phyloP scores from a whole-genome alignment of 352 stramenopile genomes.

The Globisporangium cystogenes region DNA sequence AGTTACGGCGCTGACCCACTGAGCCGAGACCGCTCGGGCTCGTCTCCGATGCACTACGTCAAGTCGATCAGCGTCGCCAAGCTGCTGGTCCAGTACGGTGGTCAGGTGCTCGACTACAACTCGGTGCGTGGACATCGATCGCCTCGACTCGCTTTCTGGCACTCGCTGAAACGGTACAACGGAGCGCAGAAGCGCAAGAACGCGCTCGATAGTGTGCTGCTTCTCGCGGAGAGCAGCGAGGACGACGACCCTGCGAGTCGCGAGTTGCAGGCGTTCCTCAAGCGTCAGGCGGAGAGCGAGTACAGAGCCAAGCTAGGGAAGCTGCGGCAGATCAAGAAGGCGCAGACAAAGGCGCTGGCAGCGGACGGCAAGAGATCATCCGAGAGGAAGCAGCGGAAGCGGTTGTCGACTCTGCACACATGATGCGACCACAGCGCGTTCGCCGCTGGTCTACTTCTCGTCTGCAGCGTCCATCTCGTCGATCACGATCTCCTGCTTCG shows the following conservation, averaged over 20 bases:
- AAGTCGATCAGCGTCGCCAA: constrained; percentile 59
- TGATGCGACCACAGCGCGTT: not conserved
- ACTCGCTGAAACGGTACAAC: not conserved
- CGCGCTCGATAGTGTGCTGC: constrained; percentile 33
- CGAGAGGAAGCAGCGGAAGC: not conserved
- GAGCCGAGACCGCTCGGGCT: constrained; percentile 54
- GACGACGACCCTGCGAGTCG: constrained; percentile 9
- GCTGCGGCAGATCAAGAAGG: constrained; percentile 33
- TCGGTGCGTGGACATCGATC: constrained; percentile 15
- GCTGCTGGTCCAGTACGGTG: constrained; percentile 55
- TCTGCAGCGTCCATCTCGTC: constrained; percentile 22
- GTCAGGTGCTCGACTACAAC: constrained; percentile 54
- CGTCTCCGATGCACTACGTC: constrained; percentile 65
- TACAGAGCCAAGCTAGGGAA: constrained; percentile 48
- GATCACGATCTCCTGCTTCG: constrained; percentile 28
- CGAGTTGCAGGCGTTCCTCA: constrained; percentile 40
- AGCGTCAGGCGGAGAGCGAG: constrained; percentile 34
- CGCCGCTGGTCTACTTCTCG: constrained; percentile 23
- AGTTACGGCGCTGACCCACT: constrained; percentile 55
- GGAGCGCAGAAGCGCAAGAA: constrained; percentile 49
- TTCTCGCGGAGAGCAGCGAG: constrained; percentile 12
- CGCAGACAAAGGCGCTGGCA: constrained; percentile 9
- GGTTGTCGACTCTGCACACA: not conserved
- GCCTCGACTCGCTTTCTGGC: not conserved
- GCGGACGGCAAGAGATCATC: not conserved